These are phyloP conservation scores for Chrysosporium queenslandicum DNA, from an alignment of 2,329 filamentous ascomycete species.

Conservation along the genomic window DNA sequence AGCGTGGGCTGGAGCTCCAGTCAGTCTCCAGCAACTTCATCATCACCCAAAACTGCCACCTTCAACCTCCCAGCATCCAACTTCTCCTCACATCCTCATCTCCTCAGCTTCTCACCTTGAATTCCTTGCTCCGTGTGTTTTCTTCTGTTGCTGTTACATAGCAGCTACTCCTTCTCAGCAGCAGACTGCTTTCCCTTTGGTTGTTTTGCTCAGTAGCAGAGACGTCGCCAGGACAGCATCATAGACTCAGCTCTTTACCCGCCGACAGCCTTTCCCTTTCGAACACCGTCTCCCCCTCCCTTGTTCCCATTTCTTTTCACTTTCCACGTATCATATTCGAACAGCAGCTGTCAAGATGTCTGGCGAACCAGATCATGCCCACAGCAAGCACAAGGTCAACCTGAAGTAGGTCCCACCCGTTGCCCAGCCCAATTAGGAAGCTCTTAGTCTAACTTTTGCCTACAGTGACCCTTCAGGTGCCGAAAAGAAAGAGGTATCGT, in stretches of 20 bases:
- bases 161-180: not conserved
- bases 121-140: not conserved
- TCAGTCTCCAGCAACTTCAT: not conserved
- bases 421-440: no score
- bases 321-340: constrained; percentile 22
- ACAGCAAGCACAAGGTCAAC: constrained; percentile 75
- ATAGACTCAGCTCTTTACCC: not conserved
- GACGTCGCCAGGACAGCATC: not conserved
- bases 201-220: not conserved
- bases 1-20: not conserved
- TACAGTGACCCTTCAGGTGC: constrained; percentile 77
- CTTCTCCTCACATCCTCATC: constrained; percentile 1
- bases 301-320: constrained; percentile 11
- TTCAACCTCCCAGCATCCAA: constrained; percentile 8
- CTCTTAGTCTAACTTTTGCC: constrained; percentile 38
- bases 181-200: constrained; percentile 1
- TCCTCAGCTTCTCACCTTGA: not conserved
- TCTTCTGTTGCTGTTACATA: constrained; percentile 2
- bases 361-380: constrained; percentile 50
- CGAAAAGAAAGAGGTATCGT: constrained; percentile 69
- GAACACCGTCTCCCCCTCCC: no score
- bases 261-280: no score
- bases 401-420: constrained; percentile 55
- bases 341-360: constrained; percentile 51
- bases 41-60: constrained; percentile 12